Conservation (phyloP, 805 yeast species). For the Ogataea parapolymorpha region DNA sequence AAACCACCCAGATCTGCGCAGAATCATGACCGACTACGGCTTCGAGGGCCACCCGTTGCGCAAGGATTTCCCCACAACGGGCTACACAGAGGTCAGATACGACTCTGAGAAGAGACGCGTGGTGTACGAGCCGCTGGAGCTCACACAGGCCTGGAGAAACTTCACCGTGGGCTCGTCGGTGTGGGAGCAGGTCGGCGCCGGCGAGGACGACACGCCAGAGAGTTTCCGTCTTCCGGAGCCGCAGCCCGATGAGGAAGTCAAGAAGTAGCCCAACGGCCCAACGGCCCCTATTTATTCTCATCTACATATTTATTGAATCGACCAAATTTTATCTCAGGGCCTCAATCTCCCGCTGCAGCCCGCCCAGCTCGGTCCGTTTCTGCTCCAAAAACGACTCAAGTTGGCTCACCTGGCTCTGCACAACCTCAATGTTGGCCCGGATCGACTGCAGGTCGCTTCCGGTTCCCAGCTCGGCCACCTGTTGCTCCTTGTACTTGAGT, state of each 20-base stretch:
- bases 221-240: conserved; percentile 79
- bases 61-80: conserved; percentile 91
- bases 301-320: conserved; percentile 21
- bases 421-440: conserved; percentile 58
- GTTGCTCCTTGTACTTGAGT: conserved; percentile 69
- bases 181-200: conserved; percentile 91
- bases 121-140: conserved; percentile 84
- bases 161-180: conserved; percentile 84
- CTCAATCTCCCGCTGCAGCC: conserved; percentile 40
- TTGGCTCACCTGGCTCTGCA: conserved; percentile 72
- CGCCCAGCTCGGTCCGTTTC: conserved; percentile 58
- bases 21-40: conserved; percentile 89
- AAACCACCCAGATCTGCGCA: conserved; percentile 84
- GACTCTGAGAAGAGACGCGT: conserved; percentile 89
- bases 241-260: conserved; percentile 38
- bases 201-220: conserved; percentile 78
- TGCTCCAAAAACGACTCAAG: conserved; percentile 64
- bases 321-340: conserved; percentile 10
- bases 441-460: conserved; percentile 47
- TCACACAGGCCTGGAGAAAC: conserved; percentile 90
- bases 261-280: conserved; percentile 24
- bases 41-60: conserved; percentile 90
- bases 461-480: conserved; percentile 40
- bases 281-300: conserved; percentile 1
- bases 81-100: conserved; percentile 85